Evolutionary conservation across 768 basidiomycete genomes (phyloP).

Genomic region (Russula ochroleuca): DNA sequence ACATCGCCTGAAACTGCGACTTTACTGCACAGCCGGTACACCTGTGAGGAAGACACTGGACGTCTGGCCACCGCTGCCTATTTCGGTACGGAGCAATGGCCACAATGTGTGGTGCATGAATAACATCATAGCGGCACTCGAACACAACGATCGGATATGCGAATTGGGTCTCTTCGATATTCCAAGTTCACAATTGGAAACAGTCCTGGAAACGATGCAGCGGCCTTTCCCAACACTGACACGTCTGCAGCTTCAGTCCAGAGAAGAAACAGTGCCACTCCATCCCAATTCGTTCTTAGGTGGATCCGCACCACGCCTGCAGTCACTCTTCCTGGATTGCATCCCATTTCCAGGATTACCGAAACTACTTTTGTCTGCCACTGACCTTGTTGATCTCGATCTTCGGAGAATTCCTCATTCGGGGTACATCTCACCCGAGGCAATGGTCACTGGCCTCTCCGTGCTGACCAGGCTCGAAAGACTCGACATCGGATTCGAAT

Average conservation of each 20-base stretch:
- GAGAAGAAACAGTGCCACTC: background rate
- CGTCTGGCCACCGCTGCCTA: background rate
- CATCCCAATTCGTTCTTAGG: constrained; percentile 1
- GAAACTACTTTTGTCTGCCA: too few relatives aligned
- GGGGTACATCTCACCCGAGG: background rate
- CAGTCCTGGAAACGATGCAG: background rate
- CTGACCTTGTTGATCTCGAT: too few relatives aligned
- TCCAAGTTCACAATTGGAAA: background rate
- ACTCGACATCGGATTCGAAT: background rate
- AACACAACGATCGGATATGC: background rate
- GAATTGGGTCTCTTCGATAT: too few relatives aligned
- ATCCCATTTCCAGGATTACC: too few relatives aligned
- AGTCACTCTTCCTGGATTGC: too few relatives aligned
- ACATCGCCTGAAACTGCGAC: background rate
- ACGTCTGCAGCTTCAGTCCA: background rate
- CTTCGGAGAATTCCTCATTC: too few relatives aligned
- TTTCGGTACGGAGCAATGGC: background rate
- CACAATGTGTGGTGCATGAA: background rate
- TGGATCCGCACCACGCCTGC: background rate
- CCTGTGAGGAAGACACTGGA: background rate
- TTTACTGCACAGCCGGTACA: background rate
- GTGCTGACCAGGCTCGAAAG: background rate
- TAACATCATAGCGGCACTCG: background rate
- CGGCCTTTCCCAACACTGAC: background rate
- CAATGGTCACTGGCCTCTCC: background rate